These are phyloP conservation scores for Melampsora americana DNA, from an alignment of 1,284 basidiomycete species.

Conservation along the genomic window DNA sequence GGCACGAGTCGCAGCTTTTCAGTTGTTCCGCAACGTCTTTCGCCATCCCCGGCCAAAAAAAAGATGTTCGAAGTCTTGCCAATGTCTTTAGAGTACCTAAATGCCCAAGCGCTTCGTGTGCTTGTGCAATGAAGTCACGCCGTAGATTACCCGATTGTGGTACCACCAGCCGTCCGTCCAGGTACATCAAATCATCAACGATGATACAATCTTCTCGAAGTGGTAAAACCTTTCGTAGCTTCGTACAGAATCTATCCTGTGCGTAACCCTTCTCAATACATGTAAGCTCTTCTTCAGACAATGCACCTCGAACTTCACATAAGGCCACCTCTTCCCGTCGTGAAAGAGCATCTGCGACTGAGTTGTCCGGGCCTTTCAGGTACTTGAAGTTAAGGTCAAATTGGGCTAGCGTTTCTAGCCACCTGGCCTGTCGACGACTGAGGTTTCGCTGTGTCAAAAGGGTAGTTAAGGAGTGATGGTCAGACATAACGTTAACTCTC, in stretches of 20 bases:
- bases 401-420: not conserved
- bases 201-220: not conserved
- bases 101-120: not conserved
- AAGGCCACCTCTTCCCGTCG: not conserved
- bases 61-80: not conserved
- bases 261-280: not conserved
- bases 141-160: not conserved
- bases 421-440: not conserved
- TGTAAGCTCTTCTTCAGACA: not conserved
- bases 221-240: conserved; percentile 1
- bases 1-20: not conserved
- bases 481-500: not conserved
- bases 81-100: conserved; percentile 3
- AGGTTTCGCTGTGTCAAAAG: not conserved
- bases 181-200: not conserved
- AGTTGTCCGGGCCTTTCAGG: not conserved
- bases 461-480: not conserved
- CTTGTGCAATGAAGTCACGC: not conserved
- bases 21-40: not conserved
- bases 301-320: not conserved
- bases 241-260: not conserved
- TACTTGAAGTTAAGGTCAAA: conserved; percentile 9
- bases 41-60: too few relatives aligned
- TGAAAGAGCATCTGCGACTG: not conserved
- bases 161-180: not conserved